Percentiles rank a stretch among this genome's conserved stretches.
Evolutionary conservation across 768 basidiomycete genomes (phyloP).

Genomic region (Boletus reticulatus): DNA sequence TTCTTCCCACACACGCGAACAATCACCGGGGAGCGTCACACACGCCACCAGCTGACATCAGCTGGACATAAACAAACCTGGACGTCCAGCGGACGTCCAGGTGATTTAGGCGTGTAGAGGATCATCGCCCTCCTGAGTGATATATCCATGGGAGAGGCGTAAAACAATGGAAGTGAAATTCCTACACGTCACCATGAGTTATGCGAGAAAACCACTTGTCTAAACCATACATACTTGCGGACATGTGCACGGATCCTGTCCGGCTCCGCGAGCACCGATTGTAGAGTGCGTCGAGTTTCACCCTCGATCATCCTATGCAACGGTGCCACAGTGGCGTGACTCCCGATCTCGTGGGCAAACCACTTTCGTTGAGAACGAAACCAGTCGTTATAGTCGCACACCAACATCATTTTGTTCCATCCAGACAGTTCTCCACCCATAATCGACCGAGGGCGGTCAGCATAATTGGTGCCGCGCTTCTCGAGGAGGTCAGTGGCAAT

Average conservation of each 20-base stretch:
- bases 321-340: slow-evolving; percentile 6
- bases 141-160: slow-evolving; percentile 41
- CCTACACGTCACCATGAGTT: background rate
- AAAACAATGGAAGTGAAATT: slow-evolving; percentile 27
- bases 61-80: too few relatives aligned
- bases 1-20: too few relatives aligned
- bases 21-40: too few relatives aligned
- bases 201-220: too few relatives aligned
- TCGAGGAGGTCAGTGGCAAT: slow-evolving; percentile 44
- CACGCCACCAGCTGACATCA: too few relatives aligned
- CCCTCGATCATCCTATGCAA: slow-evolving; percentile 16
- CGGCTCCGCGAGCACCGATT: slow-evolving; percentile 7
- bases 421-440: slow-evolving; percentile 19
- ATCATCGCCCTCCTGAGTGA: slow-evolving; percentile 36
- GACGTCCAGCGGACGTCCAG: too few relatives aligned
- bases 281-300: slow-evolving; percentile 13
- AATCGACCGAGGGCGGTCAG: slow-evolving; percentile 22
- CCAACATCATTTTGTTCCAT: slow-evolving; percentile 17
- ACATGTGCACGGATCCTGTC: slow-evolving; percentile 4
- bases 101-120: too few relatives aligned
- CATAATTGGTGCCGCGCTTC: slow-evolving; percentile 42
- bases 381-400: slow-evolving; percentile 6
- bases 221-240: slow-evolving; percentile 8
- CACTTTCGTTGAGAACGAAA: slow-evolving; percentile 15
- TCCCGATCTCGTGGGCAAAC: slow-evolving; percentile 7